Evolutionary conservation across 2,329 filamentous ascomycete species (phyloP), one percentile per base, ranked within the genome.

Genomic region (Xylariaceae sp.): DNA sequence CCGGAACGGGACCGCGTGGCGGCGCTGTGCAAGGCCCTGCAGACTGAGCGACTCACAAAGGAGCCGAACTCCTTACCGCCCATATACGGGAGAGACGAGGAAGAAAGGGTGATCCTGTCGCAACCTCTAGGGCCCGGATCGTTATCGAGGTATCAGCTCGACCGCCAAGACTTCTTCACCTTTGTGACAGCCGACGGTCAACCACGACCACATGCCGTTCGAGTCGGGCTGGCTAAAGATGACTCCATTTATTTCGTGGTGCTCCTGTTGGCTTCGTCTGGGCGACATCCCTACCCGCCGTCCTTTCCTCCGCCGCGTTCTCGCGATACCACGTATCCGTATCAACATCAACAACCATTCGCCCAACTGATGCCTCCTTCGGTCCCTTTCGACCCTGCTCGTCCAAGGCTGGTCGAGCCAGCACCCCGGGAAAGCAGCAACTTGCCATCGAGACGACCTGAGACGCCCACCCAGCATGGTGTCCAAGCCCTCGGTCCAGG

Each of bases 1-100:
- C 59, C 59, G 19, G 78, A 83, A 31, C 66, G 69, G 9, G 71
- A 76, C 1, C 76, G 70, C 43, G 62, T 79, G 4, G 52, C 62
- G 28, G 61, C 60, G 7, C 59, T 80, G 31, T 72, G 75, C 48
- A 66, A 65, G 33, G 65, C 68, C 35, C 64, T 83, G 32, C 68
- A 76, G 36, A 70, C 73, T 12, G 78, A 83, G 48, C 76, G 78
- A 43, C 62, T 67, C 21, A 65, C 69, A 48, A 75, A 69, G 39
- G 75, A 79, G 19, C 77, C 78, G 13, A 77, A 76, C 31, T 81
- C 82, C 53, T 64, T 82, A 14, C 78, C 78, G 3, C 78, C 78
- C 2, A 81, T 82, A n/a, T 70, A 76, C 43, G 69, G 66, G 26
- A 70, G 70, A 46, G 62, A 68, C 33, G 70, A 75, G 41, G 70